Evolutionary conservation across 179 eudicot species (phyloP), one percentile per base, ranked within the genome.

Genomic region (Drosera spatulata): DNA sequence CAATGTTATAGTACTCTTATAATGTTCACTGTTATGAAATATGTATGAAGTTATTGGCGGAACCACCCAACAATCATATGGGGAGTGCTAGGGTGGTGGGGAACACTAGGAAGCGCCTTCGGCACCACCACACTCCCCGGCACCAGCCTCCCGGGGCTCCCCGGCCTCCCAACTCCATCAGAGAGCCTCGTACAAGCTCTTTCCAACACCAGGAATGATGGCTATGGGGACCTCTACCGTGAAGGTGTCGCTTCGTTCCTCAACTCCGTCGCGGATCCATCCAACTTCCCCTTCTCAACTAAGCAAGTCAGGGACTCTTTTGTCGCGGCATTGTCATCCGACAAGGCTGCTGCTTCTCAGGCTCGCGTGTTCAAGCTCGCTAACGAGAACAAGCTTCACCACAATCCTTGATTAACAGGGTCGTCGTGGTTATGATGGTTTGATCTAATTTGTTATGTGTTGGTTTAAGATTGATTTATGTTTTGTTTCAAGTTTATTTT

Each of bases 181-280:
- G 33, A 22, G 1, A 84, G 75, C 66, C 66, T 91, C 37, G 72
- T 79, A 51, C 67, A 88, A 61, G 86, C 87, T 2, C 87, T 91
- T 3, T 74, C 74, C 49, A 82, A 77, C 74, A 68, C 84, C 33
- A 77, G 77, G 10, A 56, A 63, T 0, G 89, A 86, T 45, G 95
- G 86, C 8, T 61, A 75, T 50, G 79, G 83, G 2, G 77, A 82
- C 14, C 95, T 91, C 11, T 88, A 88, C 73, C 68, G 96, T 10
- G 95, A 91, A 74, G 98, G 85, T 7, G 78, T 95, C 0, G 98
- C 96, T 55, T 73, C 98, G 3, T 62, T 77, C 52, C 85, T 91
- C 13, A 91, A 91, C 82, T 82, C 96, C 12, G 58, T 85, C 80
- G 53, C 77, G 12, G 58, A 73, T 14, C 33, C 33, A 22, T 63